Evolutionary conservation across 345 rosid genomes (phyloP).

Genomic region (Ricinus communis): DNA sequence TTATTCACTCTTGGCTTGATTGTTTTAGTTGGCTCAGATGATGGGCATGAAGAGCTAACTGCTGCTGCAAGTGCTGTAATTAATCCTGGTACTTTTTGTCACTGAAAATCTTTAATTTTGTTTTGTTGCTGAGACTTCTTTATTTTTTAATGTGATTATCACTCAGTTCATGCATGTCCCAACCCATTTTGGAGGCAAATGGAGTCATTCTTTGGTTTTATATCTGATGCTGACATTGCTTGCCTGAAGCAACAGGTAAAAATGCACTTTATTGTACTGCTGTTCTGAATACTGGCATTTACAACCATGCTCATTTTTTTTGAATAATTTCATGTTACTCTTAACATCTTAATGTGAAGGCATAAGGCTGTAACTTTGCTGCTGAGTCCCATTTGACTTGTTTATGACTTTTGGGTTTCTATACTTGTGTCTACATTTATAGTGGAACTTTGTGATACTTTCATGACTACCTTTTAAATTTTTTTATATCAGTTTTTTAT

Average conservation of each 20-base stretch:
- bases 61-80: slow-evolving; percentile 78
- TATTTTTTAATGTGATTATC: slow-evolving; percentile 33
- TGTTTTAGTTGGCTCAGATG: slow-evolving; percentile 66
- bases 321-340: not conserved
- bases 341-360: not conserved
- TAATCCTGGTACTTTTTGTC: slow-evolving; percentile 51
- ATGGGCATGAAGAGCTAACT: slow-evolving; percentile 79
- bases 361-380: not conserved
- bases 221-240: slow-evolving; percentile 64
- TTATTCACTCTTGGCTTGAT: slow-evolving; percentile 30
- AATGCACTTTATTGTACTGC: slow-evolving; percentile 11
- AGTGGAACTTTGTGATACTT: not conserved
- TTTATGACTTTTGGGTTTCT: not conserved
- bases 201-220: slow-evolving; percentile 70
- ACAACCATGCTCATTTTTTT: not conserved
- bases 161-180: slow-evolving; percentile 54
- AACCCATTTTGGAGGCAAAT: slow-evolving; percentile 77
- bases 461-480: not conserved
- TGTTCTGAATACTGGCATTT: not conserved
- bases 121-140: slow-evolving; percentile 18
- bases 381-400: not conserved
- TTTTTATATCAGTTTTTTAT: not conserved
- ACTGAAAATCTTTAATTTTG: slow-evolving; percentile 5
- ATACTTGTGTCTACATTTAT: slow-evolving; percentile 5
- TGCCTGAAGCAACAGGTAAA: slow-evolving; percentile 73